Base-by-base conservation (phyloP, 495 filamentous ascomycete genomes). In the Viridothelium virens region DNA sequence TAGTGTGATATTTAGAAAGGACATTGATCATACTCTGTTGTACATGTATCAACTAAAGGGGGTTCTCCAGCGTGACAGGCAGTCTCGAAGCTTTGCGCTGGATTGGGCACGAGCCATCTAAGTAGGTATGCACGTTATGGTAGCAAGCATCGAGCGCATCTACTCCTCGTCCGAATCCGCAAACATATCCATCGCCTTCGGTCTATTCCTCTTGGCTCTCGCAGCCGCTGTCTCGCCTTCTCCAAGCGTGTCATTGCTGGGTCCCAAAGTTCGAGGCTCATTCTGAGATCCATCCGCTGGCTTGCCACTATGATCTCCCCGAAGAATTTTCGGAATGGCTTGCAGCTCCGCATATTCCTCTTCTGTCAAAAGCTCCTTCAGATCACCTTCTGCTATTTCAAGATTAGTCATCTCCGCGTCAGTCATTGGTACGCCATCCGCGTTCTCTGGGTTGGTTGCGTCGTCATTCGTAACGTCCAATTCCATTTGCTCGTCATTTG, bases 181-280 rank as follows among this genome's bases (percentile, higher is more conserved):
- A 84, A 96, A 96, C 91, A 96, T 95, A 73, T 96, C 92, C 70
- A 91, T 90, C 5, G 92, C 92, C 70, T 86, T 90, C 72, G 91
- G 90, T 62, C 91, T 85, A 67, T 83, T 36, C 36, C 69, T 62
- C 18, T 66, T 63, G 46, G 69, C 71, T 38, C 67, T 64, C 16
- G 68, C 31, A 3, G 53, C 53, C 36, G 53, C 62, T 16, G 67
- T 70, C 66, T 69, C 67, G 84, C 70, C 79, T 80, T 67, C 78
- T 25, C 25, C 25, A 25, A 25, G 25, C 53, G 14, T n/a, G 25
- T 36, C 31, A 36, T 33, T 36, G 31, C 36, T 14, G 9, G 53
- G 18, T 14, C 5, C 31, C 33, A 7, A 34, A 9, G 4, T 36
- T 36, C 36, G 53, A 18, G 33, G 4, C n/a, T 34, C 53, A 5